Conservation (phyloP, 352 stramenopile genomes). For the Globisporangium canariense region DNA sequence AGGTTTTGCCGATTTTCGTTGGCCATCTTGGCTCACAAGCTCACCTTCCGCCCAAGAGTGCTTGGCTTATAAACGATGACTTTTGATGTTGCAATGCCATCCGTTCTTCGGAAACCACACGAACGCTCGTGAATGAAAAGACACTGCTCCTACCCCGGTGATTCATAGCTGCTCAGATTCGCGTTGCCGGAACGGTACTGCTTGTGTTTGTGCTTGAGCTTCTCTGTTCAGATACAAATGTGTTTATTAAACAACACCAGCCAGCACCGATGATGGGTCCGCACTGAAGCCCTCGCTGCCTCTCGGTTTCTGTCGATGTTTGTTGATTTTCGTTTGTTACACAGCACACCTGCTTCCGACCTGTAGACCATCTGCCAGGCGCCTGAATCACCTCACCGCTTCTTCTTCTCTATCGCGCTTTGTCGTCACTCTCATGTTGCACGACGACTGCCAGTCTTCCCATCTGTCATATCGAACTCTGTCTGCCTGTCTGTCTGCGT, state of each 20-base stretch:
- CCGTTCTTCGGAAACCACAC: no score
- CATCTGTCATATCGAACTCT: neutral
- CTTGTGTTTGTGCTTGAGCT: neutral
- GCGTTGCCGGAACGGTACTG: neutral
- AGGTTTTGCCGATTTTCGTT: neutral
- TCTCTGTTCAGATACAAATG: neutral
- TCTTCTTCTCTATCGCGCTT: neutral
- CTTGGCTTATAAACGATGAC: no score
- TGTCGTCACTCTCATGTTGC: neutral
- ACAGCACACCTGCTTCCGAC: neutral
- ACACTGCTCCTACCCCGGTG: no score
- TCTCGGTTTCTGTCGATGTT: neutral
- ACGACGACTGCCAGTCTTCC: neutral
- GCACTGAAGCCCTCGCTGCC: neutral
- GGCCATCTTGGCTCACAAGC: neutral
- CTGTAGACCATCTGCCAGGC: neutral
- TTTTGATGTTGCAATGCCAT: no score
- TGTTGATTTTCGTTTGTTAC: slow-evolving; percentile 3
- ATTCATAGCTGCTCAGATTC: no score
- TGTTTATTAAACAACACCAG: no score
- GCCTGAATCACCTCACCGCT: neutral
- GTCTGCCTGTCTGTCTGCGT: neutral
- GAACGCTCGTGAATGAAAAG: no score
- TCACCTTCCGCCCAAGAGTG: no score
- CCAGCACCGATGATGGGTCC: no score